These are phyloP conservation scores for Tillandsia fasciculata DNA, from an alignment of 176 grass and related monocot species.

Conservation along the genomic window DNA sequence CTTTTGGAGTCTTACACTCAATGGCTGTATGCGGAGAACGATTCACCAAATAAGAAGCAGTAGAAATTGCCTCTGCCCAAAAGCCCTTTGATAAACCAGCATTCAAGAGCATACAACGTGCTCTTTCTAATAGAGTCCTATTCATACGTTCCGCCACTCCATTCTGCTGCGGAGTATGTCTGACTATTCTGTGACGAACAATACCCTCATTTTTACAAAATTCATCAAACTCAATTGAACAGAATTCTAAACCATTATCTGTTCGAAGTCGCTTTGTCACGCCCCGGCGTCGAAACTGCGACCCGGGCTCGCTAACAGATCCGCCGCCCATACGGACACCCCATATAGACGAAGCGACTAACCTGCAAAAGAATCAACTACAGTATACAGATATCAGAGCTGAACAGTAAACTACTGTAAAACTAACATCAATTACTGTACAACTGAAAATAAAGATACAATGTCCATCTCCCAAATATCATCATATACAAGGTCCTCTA, in stretches of 20 bases:
- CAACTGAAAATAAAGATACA: no score
- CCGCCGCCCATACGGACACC: no score
- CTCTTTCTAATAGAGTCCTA: slow-evolving; percentile 14
- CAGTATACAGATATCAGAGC: no score
- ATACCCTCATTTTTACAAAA: not conserved
- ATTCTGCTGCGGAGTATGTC: not conserved
- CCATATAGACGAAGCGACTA: no score
- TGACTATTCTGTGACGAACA: not conserved
- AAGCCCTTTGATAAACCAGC: not conserved
- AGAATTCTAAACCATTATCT: not conserved
- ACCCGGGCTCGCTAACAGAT: no score
- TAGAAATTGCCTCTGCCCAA: not conserved
- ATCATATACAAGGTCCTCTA: no score
- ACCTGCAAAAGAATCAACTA: no score
- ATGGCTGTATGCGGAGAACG: not conserved
- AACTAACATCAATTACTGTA: no score
- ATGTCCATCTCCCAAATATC: no score
- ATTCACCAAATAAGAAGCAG: no score
- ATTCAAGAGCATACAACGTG: slow-evolving; percentile 19
- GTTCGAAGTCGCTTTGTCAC: not conserved
- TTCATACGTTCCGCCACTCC: slow-evolving; percentile 15
- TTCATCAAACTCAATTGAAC: not conserved
- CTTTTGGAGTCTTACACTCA: slow-evolving; percentile 1
- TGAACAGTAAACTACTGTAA: no score
- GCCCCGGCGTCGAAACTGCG: no score